Conservation (phyloP, 352 stramenopile genomes). For the Vaucheria bursata region DNA sequence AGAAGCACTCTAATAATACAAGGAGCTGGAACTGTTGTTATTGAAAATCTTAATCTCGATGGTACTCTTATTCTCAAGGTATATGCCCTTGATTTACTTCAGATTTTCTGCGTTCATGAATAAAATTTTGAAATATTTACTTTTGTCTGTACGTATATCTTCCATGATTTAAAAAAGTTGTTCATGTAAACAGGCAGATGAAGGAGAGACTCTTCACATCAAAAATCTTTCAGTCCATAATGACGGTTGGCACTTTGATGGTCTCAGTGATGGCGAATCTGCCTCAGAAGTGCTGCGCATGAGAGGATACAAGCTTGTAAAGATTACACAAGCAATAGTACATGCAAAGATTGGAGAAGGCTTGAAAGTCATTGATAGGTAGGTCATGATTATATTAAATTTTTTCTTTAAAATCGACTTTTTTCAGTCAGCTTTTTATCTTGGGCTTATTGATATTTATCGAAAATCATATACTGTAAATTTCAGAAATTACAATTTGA, state of each 20-base stretch:
- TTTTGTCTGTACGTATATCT: background rate
- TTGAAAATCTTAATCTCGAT: conserved; percentile 31
- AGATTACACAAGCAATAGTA: no score
- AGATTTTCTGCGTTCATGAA: background rate
- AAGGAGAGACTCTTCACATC: conserved; percentile 27
- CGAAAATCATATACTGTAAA: no score
- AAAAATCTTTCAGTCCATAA: conserved; percentile 37
- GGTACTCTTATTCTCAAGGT: conserved; percentile 37
- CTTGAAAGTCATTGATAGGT: background rate
- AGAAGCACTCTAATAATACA: conserved; percentile 25
- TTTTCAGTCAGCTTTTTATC: no score
- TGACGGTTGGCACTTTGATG: conserved; percentile 15
- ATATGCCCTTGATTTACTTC: background rate
- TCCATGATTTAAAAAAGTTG: background rate
- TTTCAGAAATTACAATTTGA: no score
- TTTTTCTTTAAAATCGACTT: no score
- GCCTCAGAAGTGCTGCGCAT: conserved; percentile 7
- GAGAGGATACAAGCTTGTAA: conserved; percentile 12
- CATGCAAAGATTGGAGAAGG: no score
- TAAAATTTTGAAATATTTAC: background rate
- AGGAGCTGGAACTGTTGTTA: conserved; percentile 23
- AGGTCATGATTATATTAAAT: no score
- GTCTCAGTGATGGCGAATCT: conserved; percentile 12
- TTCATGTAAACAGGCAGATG: conserved; percentile 22
- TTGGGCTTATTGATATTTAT: no score